Base-by-base conservation (phyloP, 2,329 filamentous ascomycete species). In the Pseudogymnoascus sp. region DNA sequence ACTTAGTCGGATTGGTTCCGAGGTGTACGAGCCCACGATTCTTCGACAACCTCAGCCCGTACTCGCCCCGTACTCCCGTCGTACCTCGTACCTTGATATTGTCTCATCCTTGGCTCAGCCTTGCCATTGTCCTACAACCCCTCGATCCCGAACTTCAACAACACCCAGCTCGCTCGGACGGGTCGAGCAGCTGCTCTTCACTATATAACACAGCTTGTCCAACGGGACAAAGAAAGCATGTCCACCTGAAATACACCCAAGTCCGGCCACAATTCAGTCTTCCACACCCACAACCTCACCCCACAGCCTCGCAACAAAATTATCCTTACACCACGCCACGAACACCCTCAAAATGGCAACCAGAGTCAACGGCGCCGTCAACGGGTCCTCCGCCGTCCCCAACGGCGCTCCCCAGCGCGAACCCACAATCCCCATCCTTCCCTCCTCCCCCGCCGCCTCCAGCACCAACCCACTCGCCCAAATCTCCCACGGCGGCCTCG, bases 121-220 rank as follows among this genome's bases (percentile, higher is more conserved):
- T 66, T 25, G 14, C 64, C 67, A 54, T 69, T 64, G 5, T 28
- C 23, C 14, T 63, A 66, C 16, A 64, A 16, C 23, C 14, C 41
- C 2, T 65, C 60, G 19, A 69, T 21, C 28, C 70, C 43, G 6
- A 23, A 48, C 43, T 6, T 48, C 43, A 19, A 48, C 37, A 14
- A 41, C 43, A 48, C 11, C 13, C 43, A 25, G 10, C 19, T 48
- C 43, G 43, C 13, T 11, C 16, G 19, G 43, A 25, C 19, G 43
- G 13, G 43, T 48, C n/a, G 43, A 25, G 43, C 37, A 3, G 37
- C 11, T 48, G 2, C 43, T 23, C 43, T 7, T 25, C 43, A 48
- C 21, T 48, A 48, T 25, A 25, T 23, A 25, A 48, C 11, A 48
- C 43, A 11, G 43, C 43, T 25, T 21, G 21, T 48, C 43, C 19